Evolutionary conservation across 1,284 basidiomycete genomes (phyloP), one percentile per base, ranked within the genome.

Genomic region (Rhodotorula mucilaginosa): DNA sequence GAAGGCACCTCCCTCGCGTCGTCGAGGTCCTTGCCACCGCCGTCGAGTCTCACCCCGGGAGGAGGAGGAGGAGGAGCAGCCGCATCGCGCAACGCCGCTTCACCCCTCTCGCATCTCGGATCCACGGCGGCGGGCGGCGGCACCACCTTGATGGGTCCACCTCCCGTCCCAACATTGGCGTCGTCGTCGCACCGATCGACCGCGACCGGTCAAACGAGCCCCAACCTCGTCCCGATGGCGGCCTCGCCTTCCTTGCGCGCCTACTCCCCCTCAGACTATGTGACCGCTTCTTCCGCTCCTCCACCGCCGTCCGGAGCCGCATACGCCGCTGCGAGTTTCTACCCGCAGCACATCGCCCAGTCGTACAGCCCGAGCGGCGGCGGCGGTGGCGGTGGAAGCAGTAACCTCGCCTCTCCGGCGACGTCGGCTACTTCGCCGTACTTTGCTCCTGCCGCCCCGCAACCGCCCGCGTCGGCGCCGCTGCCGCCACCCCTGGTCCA

Each of bases 331-430:
- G 18, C 69, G 7, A 67, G 65, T 26, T 75, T 74, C 61, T 75
- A 75, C 65, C 69, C 74, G 13, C 69, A 69, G 47, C 74, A 75
- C 57, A 71, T 75, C 66, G 67, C 72, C 31, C 57, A 65, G 29
- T 46, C 72, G 34, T 66, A 58, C 51, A 26, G 34, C 13, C 54
- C 54, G 29, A 56, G 29, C 54, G 26, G 26, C 62, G 18, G 39
- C 29, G n/a, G 21, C 57, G 34, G n/a, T 57, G 21, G n/a, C 58
- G 39, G 31, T 15, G 21, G 21, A 34, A 58, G 31, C 57, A 39
- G 29, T 54, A 12, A 46, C 44, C 39, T 46, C 62, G 7, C 19
- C 16, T 51, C 61, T 5, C 49, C 48, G 1, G 29, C 31, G 7
- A 34, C 29, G 39, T 13, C 39, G 39, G 39, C 39, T 21, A 46